phyloP scores from a whole-genome alignment of 129 eudicot genomes.

The Mikania micrantha region DNA sequence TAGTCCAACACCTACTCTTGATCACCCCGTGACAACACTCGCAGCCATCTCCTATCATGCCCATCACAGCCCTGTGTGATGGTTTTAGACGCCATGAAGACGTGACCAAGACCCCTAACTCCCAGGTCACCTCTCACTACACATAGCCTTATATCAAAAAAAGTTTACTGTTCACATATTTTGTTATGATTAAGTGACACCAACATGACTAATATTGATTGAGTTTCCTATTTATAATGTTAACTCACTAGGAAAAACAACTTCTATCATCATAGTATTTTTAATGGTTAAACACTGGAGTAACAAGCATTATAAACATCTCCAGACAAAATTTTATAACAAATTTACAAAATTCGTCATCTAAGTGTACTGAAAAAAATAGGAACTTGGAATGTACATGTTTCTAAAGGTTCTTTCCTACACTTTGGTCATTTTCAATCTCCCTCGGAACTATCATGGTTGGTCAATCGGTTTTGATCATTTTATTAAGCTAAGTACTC shows the following conservation, averaged over 20 bases:
- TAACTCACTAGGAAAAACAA: neutral
- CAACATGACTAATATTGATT: too few species aligned
- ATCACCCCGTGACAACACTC: too few species aligned
- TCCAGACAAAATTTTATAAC: slow-evolving; percentile 12
- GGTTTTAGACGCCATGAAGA: too few species aligned
- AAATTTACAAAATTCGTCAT: slow-evolving; percentile 15
- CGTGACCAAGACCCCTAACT: too few species aligned
- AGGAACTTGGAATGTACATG: slow-evolving; percentile 8
- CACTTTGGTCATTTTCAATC: slow-evolving; percentile 20
- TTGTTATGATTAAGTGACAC: too few species aligned
- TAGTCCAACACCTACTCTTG: too few species aligned
- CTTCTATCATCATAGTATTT: neutral
- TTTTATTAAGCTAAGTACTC: slow-evolving; percentile 34
- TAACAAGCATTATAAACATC: neutral
- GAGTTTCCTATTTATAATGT: neutral
- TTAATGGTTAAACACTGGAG: slow-evolving; percentile 1
- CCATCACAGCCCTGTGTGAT: too few species aligned
- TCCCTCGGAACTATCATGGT: slow-evolving; percentile 15
- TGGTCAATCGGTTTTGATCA: slow-evolving; percentile 9
- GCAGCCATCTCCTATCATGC: too few species aligned
- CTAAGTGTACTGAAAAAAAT: slow-evolving; percentile 19
- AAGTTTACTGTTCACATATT: too few species aligned
- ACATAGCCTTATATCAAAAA: too few species aligned
- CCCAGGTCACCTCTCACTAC: too few species aligned
- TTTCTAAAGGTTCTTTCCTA: slow-evolving; percentile 25